A percentile compares a stretch with the other conserved stretches of the same genome.
phyloP scores from a whole-genome alignment of 2,329 filamentous ascomycete species.

The Cadophora sp. region DNA sequence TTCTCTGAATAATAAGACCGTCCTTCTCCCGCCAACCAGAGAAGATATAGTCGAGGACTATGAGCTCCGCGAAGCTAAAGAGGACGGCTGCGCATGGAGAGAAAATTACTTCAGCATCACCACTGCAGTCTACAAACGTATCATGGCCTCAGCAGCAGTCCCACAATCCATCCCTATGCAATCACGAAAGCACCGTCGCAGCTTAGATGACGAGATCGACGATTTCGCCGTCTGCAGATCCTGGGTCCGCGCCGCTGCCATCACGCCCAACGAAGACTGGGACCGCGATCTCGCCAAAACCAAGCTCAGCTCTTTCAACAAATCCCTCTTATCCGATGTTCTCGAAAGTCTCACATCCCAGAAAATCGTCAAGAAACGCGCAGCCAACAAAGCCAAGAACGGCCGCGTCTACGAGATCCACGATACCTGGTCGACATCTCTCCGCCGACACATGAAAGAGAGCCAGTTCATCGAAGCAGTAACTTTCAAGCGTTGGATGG shows the following conservation, averaged over 20 bases:
- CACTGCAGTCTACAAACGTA: constrained; percentile 51
- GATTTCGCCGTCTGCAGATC: constrained; percentile 56
- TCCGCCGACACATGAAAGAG: constrained; percentile 62
- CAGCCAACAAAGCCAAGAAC: constrained; percentile 62
- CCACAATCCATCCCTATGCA: constrained; percentile 48
- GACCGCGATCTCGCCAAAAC: constrained; percentile 54
- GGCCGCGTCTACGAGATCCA: constrained; percentile 69
- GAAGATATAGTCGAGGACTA: constrained; percentile 53
- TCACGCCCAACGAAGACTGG: constrained; percentile 58
- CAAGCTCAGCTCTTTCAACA: constrained; percentile 49
- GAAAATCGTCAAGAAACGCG: constrained; percentile 60
- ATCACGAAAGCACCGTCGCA: neutral
- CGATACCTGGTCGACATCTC: constrained; percentile 60
- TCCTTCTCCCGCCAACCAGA: constrained; percentile 56
- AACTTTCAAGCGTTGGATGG: constrained; percentile 65
- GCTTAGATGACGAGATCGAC: constrained; percentile 37
- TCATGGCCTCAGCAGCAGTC: constrained; percentile 49
- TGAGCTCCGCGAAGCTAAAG: constrained; percentile 34
- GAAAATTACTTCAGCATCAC: constrained; percentile 62
- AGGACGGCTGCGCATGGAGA: constrained; percentile 53
- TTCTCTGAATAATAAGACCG: constrained; percentile 48
- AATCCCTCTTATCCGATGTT: constrained; percentile 33
- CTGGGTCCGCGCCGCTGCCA: constrained; percentile 65
- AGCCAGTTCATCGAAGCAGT: constrained; percentile 64
- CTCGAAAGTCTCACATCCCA: constrained; percentile 32